Evolutionary conservation across 331 rosid genomes (phyloP).

Genomic region (Malus hybrid): DNA sequence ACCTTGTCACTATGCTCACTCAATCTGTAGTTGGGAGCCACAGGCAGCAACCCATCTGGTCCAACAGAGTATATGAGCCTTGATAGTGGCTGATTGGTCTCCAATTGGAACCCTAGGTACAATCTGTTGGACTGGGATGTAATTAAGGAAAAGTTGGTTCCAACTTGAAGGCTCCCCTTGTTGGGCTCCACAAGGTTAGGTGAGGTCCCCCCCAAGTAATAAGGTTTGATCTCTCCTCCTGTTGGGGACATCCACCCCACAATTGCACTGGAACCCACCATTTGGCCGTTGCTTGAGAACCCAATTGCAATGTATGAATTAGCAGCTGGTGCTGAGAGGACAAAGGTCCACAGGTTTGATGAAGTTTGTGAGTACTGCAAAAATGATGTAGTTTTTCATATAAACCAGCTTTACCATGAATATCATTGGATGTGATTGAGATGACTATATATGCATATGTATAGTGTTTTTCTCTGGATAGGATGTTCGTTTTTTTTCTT

Average conservation of each 20-base stretch:
- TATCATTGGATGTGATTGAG: background rate
- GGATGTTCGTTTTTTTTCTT: too few relatives aligned
- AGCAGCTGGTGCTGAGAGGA: slow-evolving; percentile 48
- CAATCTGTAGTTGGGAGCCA: slow-evolving; percentile 38
- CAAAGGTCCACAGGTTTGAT: slow-evolving; percentile 55
- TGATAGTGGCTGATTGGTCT: slow-evolving; percentile 27
- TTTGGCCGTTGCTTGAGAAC: slow-evolving; percentile 53
- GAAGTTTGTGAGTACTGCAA: slow-evolving; percentile 51
- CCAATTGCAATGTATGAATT: slow-evolving; percentile 59
- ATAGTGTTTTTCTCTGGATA: too few relatives aligned
- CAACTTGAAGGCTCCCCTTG: slow-evolving; percentile 39
- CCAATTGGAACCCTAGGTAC: slow-evolving; percentile 51
- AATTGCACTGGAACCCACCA: slow-evolving; percentile 73
- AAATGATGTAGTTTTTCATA: background rate
- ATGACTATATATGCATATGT: background rate
- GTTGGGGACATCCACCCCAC: slow-evolving; percentile 63
- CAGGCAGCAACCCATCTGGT: slow-evolving; percentile 39
- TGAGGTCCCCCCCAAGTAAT: slow-evolving; percentile 49
- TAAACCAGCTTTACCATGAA: background rate
- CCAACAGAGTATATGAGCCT: slow-evolving; percentile 49
- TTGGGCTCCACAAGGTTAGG: slow-evolving; percentile 38
- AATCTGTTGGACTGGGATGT: slow-evolving; percentile 39
- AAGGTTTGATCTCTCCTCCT: slow-evolving; percentile 34
- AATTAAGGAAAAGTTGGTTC: slow-evolving; percentile 39
- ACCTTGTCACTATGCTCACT: slow-evolving; percentile 38